Evolutionary conservation across 2,329 filamentous ascomycete genomes (phyloP).

Genomic region (Xylaria sp.): DNA sequence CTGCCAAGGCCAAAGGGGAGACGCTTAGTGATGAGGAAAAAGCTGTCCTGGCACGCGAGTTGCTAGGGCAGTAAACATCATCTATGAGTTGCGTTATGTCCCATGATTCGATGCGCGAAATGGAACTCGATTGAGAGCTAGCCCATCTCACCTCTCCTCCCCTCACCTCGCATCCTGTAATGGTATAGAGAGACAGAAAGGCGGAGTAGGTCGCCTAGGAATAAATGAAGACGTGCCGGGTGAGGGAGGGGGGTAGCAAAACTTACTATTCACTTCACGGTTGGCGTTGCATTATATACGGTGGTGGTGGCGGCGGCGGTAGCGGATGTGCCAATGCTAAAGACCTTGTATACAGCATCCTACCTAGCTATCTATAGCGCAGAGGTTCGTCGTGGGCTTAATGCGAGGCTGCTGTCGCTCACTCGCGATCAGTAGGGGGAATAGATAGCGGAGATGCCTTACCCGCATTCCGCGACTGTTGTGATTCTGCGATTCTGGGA

Average conservation of each 20-base stretch:
- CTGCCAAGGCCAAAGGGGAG: slow-evolving; percentile 54
- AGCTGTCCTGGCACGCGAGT: slow-evolving; percentile 49
- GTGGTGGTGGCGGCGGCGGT: neutral
- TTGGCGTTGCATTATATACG: slow-evolving; percentile 7
- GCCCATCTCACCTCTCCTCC: neutral
- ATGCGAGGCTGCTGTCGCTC: neutral
- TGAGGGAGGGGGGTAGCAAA: neutral
- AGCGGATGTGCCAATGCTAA: neutral
- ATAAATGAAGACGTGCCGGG: neutral
- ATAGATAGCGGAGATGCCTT: neutral
- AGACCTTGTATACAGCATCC: neutral
- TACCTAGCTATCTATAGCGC: neutral
- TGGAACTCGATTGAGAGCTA: neutral
- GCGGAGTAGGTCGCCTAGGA: neutral
- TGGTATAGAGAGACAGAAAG: neutral
- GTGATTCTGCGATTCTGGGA: too few species aligned
- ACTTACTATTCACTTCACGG: slow-evolving; percentile 1
- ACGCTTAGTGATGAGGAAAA: slow-evolving; percentile 52
- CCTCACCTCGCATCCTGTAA: neutral
- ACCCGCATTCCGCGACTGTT: too few species aligned
- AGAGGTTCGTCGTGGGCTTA: neutral
- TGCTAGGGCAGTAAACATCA: slow-evolving; percentile 46
- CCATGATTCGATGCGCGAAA: neutral
- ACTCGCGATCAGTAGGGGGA: neutral
- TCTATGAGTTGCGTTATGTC: neutral